A percentile compares a stretch with the other conserved stretches of the same genome.
These are phyloP conservation scores for Epichloe coenophiala DNA, from an alignment of 2,329 filamentous ascomycete species.

Conservation along the genomic window DNA sequence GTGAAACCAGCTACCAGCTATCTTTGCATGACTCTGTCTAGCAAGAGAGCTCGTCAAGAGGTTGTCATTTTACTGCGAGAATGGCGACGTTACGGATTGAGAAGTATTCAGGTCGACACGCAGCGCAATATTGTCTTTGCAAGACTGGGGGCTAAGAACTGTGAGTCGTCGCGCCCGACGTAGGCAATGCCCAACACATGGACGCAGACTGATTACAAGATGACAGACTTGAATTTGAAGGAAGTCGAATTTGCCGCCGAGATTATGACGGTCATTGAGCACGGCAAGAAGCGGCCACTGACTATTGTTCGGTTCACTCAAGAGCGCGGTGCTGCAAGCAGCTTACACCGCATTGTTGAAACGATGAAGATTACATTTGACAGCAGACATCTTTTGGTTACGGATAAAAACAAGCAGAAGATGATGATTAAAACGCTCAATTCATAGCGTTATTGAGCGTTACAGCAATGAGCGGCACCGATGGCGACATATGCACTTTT, in stretches of 20 bases:
- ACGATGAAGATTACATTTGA: constrained; percentile 58
- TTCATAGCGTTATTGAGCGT: constrained; percentile 23
- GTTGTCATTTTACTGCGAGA: constrained; percentile 61
- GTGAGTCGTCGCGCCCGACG: constrained; percentile 35
- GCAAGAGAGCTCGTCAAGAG: constrained; percentile 61
- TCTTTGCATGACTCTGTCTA: constrained; percentile 59
- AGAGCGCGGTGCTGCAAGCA: constrained; percentile 80
- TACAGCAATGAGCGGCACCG: constrained; percentile 1
- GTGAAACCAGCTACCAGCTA: constrained; percentile 70
- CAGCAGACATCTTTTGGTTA: constrained; percentile 51
- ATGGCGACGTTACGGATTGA: constrained; percentile 73
- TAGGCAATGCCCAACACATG: background rate
- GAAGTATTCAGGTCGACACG: constrained; percentile 67
- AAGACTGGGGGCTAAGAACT: constrained; percentile 61
- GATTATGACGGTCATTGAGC: constrained; percentile 79
- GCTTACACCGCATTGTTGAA: constrained; percentile 72
- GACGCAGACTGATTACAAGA: background rate
- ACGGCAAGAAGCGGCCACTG: constrained; percentile 62
- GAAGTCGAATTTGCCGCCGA: constrained; percentile 81
- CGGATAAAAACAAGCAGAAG: constrained; percentile 50
- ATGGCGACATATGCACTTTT: background rate
- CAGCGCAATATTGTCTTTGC: constrained; percentile 68
- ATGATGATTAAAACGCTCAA: constrained; percentile 62
- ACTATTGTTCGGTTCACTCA: constrained; percentile 79
- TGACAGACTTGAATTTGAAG: constrained; percentile 64